Base-by-base conservation (phyloP, 1,284 basidiomycete species). In the Ganoderma meredithae region DNA sequence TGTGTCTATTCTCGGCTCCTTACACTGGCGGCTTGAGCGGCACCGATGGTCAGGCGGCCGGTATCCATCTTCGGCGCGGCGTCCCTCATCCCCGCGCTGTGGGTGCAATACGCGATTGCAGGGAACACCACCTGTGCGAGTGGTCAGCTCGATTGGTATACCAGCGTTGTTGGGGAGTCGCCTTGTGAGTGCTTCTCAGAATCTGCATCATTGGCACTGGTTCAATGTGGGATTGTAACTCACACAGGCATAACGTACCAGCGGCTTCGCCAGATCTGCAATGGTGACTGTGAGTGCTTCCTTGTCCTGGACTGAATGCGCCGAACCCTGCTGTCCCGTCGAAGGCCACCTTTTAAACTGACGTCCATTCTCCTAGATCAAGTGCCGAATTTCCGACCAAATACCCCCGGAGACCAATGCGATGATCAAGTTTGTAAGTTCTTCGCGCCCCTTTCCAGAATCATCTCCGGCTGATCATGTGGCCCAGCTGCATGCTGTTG, bases 121-220 rank as follows among this genome's bases (percentile, higher is more conserved):
- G 71, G 71, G 2, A 70, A 72, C 31, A 72, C 70, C 9, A 71
- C 71, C 17, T 73, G 72, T 47, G 69, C 69, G 9, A 69, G 70
- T 43, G 22, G 36, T 4, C 67, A 71, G 56, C 59, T 73, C 40
- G 70, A 71, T 25, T 73, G 72, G 72, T 73, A 73, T 41, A 66
- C 70, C 9, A 63, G 59, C 15, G 65, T 68, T 13, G 70, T 73
- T 0, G 72, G 72, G 15, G 72, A 73, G 40, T 64, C 72, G 3
- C 72, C 72, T 36, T 72, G 71, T 70, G 25, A 63, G 65, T 64
- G 25, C 17, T 17, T 22, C 5, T 27, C 43, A 31, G 25, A 5
- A 9, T 15, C 6, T 15, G 10, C 22, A 27, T 25, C 22, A 52
- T 22, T 8, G 40, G 7, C 19, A 12, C 13, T 22, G 33, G 31